These are phyloP conservation scores for Syzygium jambos DNA, from an alignment of 345 rosid species.

Conservation along the genomic window DNA sequence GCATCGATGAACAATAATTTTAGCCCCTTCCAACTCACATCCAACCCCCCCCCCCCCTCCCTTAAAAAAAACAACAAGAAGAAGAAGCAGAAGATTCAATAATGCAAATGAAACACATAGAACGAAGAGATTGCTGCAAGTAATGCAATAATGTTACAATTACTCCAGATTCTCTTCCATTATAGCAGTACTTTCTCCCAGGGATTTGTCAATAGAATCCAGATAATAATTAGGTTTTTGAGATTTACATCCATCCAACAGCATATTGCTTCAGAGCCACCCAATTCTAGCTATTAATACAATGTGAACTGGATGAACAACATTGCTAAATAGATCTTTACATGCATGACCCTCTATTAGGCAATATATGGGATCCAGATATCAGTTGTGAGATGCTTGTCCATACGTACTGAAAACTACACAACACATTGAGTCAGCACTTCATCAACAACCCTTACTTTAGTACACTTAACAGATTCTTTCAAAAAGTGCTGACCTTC, in stretches of 20 bases:
- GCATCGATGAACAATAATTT: not conserved
- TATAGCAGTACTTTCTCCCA: not conserved
- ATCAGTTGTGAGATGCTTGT: not conserved
- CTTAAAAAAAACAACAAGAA: not conserved
- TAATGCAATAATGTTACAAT: not conserved
- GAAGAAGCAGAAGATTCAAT: not conserved
- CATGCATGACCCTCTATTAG: not conserved
- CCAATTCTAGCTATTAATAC: not conserved
- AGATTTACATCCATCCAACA: not conserved
- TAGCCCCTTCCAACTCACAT: not conserved
- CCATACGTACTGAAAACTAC: not conserved
- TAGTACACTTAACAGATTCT: not conserved
- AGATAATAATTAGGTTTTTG: not conserved
- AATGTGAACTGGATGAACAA: not conserved
- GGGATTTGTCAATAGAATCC: not conserved
- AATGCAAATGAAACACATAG: not conserved
- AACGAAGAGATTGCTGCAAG: not conserved
- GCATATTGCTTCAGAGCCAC: not conserved
- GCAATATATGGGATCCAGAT: slow-evolving; percentile 3
- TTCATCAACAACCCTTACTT: not conserved
- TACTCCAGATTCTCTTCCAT: not conserved
- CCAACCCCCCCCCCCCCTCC: not conserved
- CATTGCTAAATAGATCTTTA: not conserved
- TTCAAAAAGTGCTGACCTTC: slow-evolving; percentile 36
- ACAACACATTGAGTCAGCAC: not conserved